Base-by-base conservation (phyloP, 1,139 yeast genomes). In the Zhuliangozyma blackwelliae region DNA sequence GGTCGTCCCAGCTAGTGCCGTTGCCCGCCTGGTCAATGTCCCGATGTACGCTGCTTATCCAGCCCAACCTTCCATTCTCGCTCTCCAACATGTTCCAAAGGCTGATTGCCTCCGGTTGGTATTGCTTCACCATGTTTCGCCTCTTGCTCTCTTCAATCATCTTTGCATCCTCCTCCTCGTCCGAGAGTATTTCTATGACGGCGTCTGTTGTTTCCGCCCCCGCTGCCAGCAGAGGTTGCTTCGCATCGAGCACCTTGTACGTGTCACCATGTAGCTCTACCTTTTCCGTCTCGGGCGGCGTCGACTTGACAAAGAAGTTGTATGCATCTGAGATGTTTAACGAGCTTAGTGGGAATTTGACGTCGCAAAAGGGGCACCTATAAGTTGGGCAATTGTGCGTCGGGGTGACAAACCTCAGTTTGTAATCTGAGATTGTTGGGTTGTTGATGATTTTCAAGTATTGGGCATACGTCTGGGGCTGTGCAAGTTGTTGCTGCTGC, bases 311-410 rank as follows among this genome's bases (percentile, higher is more conserved):
- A 40, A 70, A 69, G 44, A 57, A 70, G 41, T 70, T 70, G 51
- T 60, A 66, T 2, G 66, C 58, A 40, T 68, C 73, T 32, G 71
- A 64, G 20, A 70, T 66, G 36, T 52, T 54, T 25, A 70, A 47
- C 33, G 67, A 70, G 41, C 53, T 54, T 31, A 69, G 50, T 8
- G 58, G 59, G 42, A 70, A 69, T 29, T 49, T 40, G 16, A 38
- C 47, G 45, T 68, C 70, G 44, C 76, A 70, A 11, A 69, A 50
- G 1, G 75, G 75, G 44, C 76, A 70, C 39, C 54, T 59, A 48
- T 65, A 69, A 3, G 42, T 27, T 9, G 46, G 45, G 31, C 35
- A 34, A 29, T 34, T 38, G 19, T 33, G 39, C 9, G 31, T 30
- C 4, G 47, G 49, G n/a, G 38, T 41, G 2, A 46, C 37, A 21